These are phyloP conservation scores for Claviceps digitariae DNA, from an alignment of 2,329 filamentous ascomycete genomes.

Conservation along the genomic window DNA sequence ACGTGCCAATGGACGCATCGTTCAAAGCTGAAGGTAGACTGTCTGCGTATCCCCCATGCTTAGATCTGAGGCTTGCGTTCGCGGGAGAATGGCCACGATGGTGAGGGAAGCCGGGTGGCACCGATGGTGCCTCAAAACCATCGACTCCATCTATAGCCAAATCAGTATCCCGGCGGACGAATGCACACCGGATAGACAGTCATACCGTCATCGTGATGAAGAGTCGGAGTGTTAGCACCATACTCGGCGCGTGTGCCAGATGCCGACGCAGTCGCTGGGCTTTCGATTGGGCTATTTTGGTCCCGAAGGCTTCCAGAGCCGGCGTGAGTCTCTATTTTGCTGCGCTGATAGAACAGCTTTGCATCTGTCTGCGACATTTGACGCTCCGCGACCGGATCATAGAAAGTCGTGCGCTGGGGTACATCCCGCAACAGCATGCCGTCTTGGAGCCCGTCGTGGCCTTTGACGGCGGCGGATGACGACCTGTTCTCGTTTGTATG, in stretches of 20 bases:
- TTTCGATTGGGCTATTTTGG: slow-evolving; percentile 31
- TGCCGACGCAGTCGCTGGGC: slow-evolving; percentile 28
- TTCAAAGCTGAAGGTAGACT: slow-evolving; percentile 34
- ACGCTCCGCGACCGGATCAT: slow-evolving; percentile 86
- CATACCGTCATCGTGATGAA: slow-evolving; percentile 16
- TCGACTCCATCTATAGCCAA: slow-evolving; percentile 7
- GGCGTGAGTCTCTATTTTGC: slow-evolving; percentile 48
- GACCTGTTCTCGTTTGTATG: background rate
- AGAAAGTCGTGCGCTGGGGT: slow-evolving; percentile 67
- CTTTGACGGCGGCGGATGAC: slow-evolving; percentile 8
- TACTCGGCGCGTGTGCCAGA: slow-evolving; percentile 23
- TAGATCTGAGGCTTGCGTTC: slow-evolving; percentile 20
- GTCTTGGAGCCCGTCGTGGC: slow-evolving; percentile 27
- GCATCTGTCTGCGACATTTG: slow-evolving; percentile 89
- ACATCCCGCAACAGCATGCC: slow-evolving; percentile 49
- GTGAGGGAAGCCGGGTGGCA: background rate
- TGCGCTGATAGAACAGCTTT: slow-evolving; percentile 90
- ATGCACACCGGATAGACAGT: background rate
- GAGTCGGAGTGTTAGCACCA: slow-evolving; percentile 21
- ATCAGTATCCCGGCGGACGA: slow-evolving; percentile 1
- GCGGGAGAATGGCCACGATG: background rate
- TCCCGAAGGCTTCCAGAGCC: slow-evolving; percentile 18
- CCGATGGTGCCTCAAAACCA: slow-evolving; percentile 2
- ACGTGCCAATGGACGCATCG: slow-evolving; percentile 30
- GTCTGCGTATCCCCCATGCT: slow-evolving; percentile 17